Evolutionary conservation across 768 basidiomycete species (phyloP), one percentile per base, ranked within the genome.

Genomic region (Boletales sp.): DNA sequence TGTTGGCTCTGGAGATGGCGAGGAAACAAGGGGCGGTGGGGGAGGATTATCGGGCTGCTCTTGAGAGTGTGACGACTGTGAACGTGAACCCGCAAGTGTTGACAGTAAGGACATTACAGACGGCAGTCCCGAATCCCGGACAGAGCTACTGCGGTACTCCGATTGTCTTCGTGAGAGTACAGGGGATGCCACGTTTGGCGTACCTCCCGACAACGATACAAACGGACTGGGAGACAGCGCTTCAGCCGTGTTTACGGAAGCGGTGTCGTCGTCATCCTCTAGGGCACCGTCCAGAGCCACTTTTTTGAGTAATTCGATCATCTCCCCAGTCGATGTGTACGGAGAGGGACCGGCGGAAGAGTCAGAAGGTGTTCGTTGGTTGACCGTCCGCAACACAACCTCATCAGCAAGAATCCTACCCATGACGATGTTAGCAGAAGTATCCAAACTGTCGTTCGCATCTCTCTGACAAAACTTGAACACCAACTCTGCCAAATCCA

Each of bases 371-470:
- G 29, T 44, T 21, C 65, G 61, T 18, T 51, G 63, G 58, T 82
- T 82, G 10, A 74, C 73, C 31, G 69, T 72, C 43, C 80, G 73
- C 40, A 80, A 62, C 5, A 87, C 85, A 18, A 83, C 72, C 65
- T 87, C 87, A 52, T 89, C 83, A 5, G 80, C 86, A 5, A 88
- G 66, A 40, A 88, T 76, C 38, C 74, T 75, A 80, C 84, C 87
- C 51, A 69, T 58, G 43, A 70, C 61, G 36, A 66, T 50, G 43
- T 69, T 62, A 34, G 65, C 58, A 1, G 53, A 49, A 19, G 63
- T 62, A 47, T 72, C 69, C 54, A 52, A 36, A 47, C 40, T 32
- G 39, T 50, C 66, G 21, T 60, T 65, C 14, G 60, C 63, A 43
- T 70, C 68, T 43, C 59, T 62, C 52, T 67, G 65, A 65, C 77